Conservation (phyloP, 2,329 filamentous ascomycete species). For the Colletotrichum scovillei region DNA sequence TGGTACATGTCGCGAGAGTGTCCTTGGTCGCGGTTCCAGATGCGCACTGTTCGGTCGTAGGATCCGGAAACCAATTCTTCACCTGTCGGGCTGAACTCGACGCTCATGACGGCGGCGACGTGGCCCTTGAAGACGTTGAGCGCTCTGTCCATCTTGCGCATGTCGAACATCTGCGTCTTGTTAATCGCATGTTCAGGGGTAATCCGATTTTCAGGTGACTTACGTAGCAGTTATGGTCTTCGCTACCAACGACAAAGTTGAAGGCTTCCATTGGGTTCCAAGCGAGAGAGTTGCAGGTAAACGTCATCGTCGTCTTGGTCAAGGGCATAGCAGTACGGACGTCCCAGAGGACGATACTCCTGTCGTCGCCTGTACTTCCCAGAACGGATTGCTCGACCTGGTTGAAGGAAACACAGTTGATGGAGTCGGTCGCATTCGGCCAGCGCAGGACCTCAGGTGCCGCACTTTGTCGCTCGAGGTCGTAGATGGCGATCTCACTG, state of each 20-base stretch:
- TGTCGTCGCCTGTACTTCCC: slow-evolving; percentile 85
- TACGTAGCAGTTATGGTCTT: slow-evolving; percentile 85
- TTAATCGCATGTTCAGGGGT: background rate
- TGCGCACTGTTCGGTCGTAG: slow-evolving; percentile 84
- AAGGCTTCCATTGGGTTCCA: slow-evolving; percentile 99
- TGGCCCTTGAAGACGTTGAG: slow-evolving; percentile 92
- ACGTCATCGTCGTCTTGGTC: slow-evolving; percentile 81
- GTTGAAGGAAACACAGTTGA: slow-evolving; percentile 90
- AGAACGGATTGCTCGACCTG: slow-evolving; percentile 93
- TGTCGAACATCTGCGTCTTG: slow-evolving; percentile 76
- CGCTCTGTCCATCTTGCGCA: slow-evolving; percentile 88
- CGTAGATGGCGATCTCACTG: slow-evolving; percentile 86
- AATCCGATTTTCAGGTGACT: background rate
- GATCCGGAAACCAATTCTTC: slow-evolving; percentile 92
- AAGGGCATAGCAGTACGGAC: slow-evolving; percentile 87
- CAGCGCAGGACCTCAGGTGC: slow-evolving; percentile 86
- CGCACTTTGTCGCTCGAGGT: slow-evolving; percentile 82
- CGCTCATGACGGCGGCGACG: slow-evolving; percentile 92
- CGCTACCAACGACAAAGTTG: slow-evolving; percentile 92
- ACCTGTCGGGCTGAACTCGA: slow-evolving; percentile 94
- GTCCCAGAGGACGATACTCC: slow-evolving; percentile 91
- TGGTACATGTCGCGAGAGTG: slow-evolving; percentile 95
- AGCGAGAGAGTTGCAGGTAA: slow-evolving; percentile 84
- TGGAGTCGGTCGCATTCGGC: slow-evolving; percentile 91
- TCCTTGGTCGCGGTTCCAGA: slow-evolving; percentile 84